Evolutionary conservation across 257 asterid species (phyloP), one percentile per base, ranked within the genome.

Genomic region (Jasminum sambac): DNA sequence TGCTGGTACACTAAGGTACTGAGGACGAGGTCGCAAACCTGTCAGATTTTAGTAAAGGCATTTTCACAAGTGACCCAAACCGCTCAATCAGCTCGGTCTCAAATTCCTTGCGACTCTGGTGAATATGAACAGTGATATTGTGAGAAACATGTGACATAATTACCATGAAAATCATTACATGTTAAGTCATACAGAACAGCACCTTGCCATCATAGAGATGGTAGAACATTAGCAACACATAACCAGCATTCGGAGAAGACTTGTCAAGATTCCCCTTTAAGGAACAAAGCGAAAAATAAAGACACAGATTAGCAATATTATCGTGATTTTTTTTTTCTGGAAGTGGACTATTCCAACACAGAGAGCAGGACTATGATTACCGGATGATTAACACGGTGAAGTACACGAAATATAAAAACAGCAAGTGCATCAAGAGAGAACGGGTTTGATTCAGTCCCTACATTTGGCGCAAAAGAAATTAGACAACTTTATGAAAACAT

Each of bases 141-240:
- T 50, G 65, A 71, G 65, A 11, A 65, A 39, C 26, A 58, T n/a
- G 21, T 61, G 63, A 66, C 21, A 30, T n/a, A 58, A 68, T 34
- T 58, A 37, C 21, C 23, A 58, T 11, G 38, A 39, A 16, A 57
- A 25, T 60, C 42, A 34, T 38, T 59, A 58, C 59, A 68, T 5
- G 38, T 25, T n/a, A 21, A 66, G 59, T 50, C 59, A 48, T 17
- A 72, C 36, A 26, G 38, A 66, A 34, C 69, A n/a, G 60, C 79
- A 94, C 99, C 99, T 86, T 91, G 82, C 97, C 99, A 64, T 88
- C 95, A 69, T 94, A 91, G 76, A 94, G 91, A 81, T 94, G 86
- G 82, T 94, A 94, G 80, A 94, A 91, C 93, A 91, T 85, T 70
- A 94, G 80, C 86, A 94, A 76, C 63, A 94, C 97, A 75, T 79